phyloP scores from a whole-genome alignment of 306 rosid genomes.

The Canavalia gladiata region DNA sequence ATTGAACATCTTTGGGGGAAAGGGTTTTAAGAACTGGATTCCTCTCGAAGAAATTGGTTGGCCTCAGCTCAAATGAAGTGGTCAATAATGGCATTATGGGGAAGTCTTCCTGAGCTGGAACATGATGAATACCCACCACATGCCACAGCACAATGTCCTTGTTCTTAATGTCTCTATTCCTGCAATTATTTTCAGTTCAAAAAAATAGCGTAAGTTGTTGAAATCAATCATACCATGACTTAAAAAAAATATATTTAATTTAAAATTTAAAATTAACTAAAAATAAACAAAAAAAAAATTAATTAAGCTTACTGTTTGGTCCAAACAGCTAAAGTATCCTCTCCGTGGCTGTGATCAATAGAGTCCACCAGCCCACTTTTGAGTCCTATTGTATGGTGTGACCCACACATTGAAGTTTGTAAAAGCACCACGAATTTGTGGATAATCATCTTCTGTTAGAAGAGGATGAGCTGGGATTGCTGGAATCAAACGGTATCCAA shows the following conservation, averaged over 20 bases:
- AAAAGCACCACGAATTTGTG: slow-evolving; percentile 69
- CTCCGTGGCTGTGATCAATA: slow-evolving; percentile 66
- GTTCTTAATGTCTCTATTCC: slow-evolving; percentile 56
- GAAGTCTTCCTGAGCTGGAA: slow-evolving; percentile 71
- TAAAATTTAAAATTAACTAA: background rate
- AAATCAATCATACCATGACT: background rate
- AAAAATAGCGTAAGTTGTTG: background rate
- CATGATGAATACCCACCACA: slow-evolving; percentile 75
- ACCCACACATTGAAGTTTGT: slow-evolving; percentile 66
- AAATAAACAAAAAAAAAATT: background rate
- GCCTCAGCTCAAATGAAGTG: slow-evolving; percentile 66
- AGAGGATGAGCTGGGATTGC: slow-evolving; percentile 53
- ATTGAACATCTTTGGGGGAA: slow-evolving; percentile 34
- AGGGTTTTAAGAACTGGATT: slow-evolving; percentile 67
- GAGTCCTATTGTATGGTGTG: slow-evolving; percentile 64
- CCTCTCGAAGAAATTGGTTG: slow-evolving; percentile 77
- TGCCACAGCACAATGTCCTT: slow-evolving; percentile 68
- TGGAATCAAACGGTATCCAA: slow-evolving; percentile 68
- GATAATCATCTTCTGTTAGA: slow-evolving; percentile 59
- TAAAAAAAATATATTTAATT: background rate
- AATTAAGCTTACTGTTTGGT: slow-evolving; percentile 44
- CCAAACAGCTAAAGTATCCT: slow-evolving; percentile 66
- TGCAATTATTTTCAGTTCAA: slow-evolving; percentile 26
- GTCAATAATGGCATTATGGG: slow-evolving; percentile 75
- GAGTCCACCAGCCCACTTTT: slow-evolving; percentile 71